phyloP scores from a whole-genome alignment of 257 asterid genomes.

The Solanum virginianum region DNA sequence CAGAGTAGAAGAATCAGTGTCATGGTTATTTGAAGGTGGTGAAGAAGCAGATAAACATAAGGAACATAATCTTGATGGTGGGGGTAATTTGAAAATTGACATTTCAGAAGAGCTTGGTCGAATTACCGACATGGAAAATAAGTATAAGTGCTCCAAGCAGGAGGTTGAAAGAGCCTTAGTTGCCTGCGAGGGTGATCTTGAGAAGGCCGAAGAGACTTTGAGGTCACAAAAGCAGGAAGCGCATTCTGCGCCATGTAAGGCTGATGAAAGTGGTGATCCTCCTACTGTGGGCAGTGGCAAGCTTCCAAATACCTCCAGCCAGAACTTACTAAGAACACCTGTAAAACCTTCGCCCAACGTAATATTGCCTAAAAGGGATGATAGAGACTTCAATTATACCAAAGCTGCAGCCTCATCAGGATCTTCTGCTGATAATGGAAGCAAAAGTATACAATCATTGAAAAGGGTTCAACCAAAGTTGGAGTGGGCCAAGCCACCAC shows the following conservation, averaged over 20 bases:
- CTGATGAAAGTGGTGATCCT: constrained; percentile 61
- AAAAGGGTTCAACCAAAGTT: constrained; percentile 47
- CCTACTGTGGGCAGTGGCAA: constrained; percentile 30
- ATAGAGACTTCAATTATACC: constrained; percentile 64
- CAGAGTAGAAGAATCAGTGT: constrained; percentile 81
- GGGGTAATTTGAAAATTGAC: constrained; percentile 72
- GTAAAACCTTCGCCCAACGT: constrained; percentile 25
- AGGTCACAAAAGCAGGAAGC: constrained; percentile 64
- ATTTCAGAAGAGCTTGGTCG: constrained; percentile 83
- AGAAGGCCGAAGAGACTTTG: constrained; percentile 70
- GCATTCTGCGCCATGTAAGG: constrained; percentile 33
- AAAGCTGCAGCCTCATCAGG: constrained; percentile 35
- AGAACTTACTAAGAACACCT: constrained; percentile 28
- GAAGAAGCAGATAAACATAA: constrained; percentile 47
- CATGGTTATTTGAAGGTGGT: constrained; percentile 63
- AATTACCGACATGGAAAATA: constrained; percentile 55
- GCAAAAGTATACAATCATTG: constrained; percentile 32
- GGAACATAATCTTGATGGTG: constrained; percentile 49
- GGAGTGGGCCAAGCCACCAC: constrained; percentile 68
- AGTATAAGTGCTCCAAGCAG: constrained; percentile 70
- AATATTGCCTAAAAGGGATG: constrained; percentile 49
- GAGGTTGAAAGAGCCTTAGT: constrained; percentile 88
- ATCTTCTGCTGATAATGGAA: constrained; percentile 40
- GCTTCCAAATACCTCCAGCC: constrained; percentile 21
- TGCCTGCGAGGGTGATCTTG: constrained; percentile 80